A percentile compares a stretch with the other conserved stretches of the same genome.
These are phyloP conservation scores for Fusarium austroafricanum DNA, from an alignment of 2,329 filamentous ascomycete species.

Conservation along the genomic window DNA sequence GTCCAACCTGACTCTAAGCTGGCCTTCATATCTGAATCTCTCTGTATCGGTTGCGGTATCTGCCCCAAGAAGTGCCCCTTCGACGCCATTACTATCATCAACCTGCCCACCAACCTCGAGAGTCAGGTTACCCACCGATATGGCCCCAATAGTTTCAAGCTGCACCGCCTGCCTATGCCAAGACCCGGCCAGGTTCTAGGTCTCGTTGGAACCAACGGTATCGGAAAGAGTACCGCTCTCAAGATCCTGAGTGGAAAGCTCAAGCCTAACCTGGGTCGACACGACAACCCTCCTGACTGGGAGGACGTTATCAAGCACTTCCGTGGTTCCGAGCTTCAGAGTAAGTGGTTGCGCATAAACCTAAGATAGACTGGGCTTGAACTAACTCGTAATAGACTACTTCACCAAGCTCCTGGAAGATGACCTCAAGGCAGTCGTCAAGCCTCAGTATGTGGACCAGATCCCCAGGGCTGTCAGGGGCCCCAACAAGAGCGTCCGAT, in stretches of 20 bases:
- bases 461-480: constrained; percentile 92
- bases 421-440: constrained; percentile 96
- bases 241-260: constrained; percentile 99
- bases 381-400: constrained; percentile 70
- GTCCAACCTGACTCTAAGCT: constrained; percentile 89
- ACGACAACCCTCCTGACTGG: constrained; percentile 98
- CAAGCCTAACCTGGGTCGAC: constrained; percentile 96
- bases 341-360: constrained; percentile 62
- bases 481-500: constrained; percentile 80
- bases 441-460: constrained; percentile 99
- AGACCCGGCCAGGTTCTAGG: constrained; percentile 95
- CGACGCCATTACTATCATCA: constrained; percentile 99
- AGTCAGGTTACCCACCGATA: constrained; percentile 98
- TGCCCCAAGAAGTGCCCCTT: constrained; percentile 99
- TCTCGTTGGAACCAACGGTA: constrained; percentile 99
- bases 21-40: constrained; percentile 95
- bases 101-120: constrained; percentile 98
- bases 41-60: constrained; percentile 99
- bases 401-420: constrained; percentile 99
- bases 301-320: constrained; percentile 99
- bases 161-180: constrained; percentile 95
- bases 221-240: constrained; percentile 98
- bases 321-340: constrained; percentile 96
- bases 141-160: constrained; percentile 99
- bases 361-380: background rate